phyloP scores from a whole-genome alignment of 2,329 filamentous ascomycete species.

The Ambrosiella cleistominuta region DNA sequence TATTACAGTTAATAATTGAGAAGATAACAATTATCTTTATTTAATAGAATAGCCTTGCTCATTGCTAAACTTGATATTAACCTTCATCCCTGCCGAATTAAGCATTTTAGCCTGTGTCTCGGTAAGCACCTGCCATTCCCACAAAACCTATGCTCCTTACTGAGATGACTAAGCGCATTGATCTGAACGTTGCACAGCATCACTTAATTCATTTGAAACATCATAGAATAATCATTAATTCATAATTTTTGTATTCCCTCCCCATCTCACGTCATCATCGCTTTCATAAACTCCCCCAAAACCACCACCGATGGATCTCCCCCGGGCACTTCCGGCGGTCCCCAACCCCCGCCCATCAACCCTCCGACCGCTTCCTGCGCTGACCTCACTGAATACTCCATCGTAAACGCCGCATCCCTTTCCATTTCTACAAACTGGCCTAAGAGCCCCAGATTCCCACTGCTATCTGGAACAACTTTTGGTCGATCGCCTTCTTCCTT shows the following conservation, averaged over 20 bases:
- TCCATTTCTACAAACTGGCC: constrained; percentile 26
- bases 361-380: constrained; percentile 22
- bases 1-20: too few species aligned
- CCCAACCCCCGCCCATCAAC: constrained; percentile 16
- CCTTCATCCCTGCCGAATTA: not conserved
- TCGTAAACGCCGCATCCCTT: constrained; percentile 20
- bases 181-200: not conserved
- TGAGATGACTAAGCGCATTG: too few species aligned
- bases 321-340: constrained; percentile 18
- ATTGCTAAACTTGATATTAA: too few species aligned
- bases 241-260: not conserved
- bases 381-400: constrained; percentile 21
- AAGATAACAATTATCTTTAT: too few species aligned
- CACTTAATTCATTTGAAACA: not conserved
- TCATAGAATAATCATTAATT: not conserved
- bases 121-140: not conserved
- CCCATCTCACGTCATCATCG: constrained; percentile 12
- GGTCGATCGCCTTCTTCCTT: constrained; percentile 22
- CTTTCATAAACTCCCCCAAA: constrained; percentile 13
- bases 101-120: not conserved
- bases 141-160: too few species aligned
- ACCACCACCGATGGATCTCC: constrained; percentile 13
- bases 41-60: too few species aligned
- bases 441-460: constrained; percentile 23
- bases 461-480: constrained; percentile 21